Evolutionary conservation across 1,139 yeast genomes (phyloP).

Genomic region (Taiozyma onychis): DNA sequence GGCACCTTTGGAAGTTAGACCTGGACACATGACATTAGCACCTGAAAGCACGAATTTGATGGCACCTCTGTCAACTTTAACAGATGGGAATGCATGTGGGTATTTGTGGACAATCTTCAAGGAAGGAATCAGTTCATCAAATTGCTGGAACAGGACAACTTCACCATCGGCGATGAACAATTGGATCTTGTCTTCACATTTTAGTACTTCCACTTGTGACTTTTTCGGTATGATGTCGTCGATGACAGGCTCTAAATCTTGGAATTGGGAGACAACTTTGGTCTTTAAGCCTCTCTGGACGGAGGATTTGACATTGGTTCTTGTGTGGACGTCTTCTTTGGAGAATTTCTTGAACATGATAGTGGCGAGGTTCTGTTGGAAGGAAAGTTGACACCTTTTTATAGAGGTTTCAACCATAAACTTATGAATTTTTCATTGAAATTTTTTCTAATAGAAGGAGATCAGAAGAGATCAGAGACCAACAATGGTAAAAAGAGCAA

Average conservation of each 20-base stretch:
- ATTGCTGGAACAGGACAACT: constrained; percentile 75
- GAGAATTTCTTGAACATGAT: constrained; percentile 42
- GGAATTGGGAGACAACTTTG: constrained; percentile 68
- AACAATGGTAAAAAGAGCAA: no score
- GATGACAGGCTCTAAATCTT: constrained; percentile 63
- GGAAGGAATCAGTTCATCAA: constrained; percentile 78
- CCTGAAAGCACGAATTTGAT: constrained; percentile 91
- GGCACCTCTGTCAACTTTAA: constrained; percentile 94
- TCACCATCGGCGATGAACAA: constrained; percentile 71
- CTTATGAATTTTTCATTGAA: neutral
- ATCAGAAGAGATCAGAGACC: neutral
- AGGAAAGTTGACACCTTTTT: neutral
- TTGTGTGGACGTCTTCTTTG: constrained; percentile 82
- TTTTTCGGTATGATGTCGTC: constrained; percentile 89
- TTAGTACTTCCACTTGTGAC: constrained; percentile 73
- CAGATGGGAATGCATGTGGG: constrained; percentile 77
- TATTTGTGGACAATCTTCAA: constrained; percentile 75
- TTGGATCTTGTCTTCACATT: constrained; percentile 87
- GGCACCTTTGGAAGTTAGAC: constrained; percentile 90
- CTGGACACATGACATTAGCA: constrained; percentile 97
- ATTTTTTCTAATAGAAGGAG: neutral
- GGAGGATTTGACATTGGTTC: constrained; percentile 88
- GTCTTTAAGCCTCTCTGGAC: constrained; percentile 80
- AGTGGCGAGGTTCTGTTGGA: neutral
- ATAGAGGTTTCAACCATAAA: neutral